phyloP scores from a whole-genome alignment of 495 filamentous ascomycete species.

The Penicillium macrosclerotiorum region DNA sequence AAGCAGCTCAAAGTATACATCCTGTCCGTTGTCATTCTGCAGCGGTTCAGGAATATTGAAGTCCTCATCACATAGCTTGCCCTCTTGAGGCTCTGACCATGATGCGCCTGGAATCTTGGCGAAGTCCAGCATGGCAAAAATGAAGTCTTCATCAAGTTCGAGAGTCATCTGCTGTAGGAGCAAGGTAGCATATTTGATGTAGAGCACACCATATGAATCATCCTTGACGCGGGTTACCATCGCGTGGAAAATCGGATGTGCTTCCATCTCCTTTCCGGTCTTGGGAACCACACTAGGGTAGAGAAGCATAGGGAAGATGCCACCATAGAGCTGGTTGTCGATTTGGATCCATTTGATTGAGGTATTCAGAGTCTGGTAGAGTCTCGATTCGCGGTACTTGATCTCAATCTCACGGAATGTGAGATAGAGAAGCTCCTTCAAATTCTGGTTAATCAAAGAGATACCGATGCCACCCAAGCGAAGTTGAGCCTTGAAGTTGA shows the following conservation, averaged over 20 bases:
- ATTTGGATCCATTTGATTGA: slow-evolving; percentile 98
- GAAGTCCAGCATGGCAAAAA: slow-evolving; percentile 93
- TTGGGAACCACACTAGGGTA: slow-evolving; percentile 99
- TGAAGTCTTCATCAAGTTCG: slow-evolving; percentile 96
- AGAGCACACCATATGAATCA: slow-evolving; percentile 94
- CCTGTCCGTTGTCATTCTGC: slow-evolving; percentile 75
- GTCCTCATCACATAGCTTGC: slow-evolving; percentile 81
- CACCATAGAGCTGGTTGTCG: slow-evolving; percentile 97
- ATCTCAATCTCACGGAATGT: slow-evolving; percentile 91
- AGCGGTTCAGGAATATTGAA: slow-evolving; percentile 91
- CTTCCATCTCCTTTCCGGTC: slow-evolving; percentile 93
- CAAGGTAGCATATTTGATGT: slow-evolving; percentile 96
- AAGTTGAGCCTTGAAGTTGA: slow-evolving; percentile 84
- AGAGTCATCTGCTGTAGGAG: slow-evolving; percentile 97
- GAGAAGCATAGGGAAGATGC: slow-evolving; percentile 94
- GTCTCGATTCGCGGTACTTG: slow-evolving; percentile 83
- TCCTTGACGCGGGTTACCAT: slow-evolving; percentile 95
- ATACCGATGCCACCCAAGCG: slow-evolving; percentile 88
- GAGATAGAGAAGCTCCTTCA: slow-evolving; percentile 89
- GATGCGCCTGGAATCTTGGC: slow-evolving; percentile 91
- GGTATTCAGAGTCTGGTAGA: slow-evolving; percentile 86
- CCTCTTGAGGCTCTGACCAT: slow-evolving; percentile 80
- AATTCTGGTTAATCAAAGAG: slow-evolving; percentile 86
- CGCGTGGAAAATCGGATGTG: slow-evolving; percentile 89
- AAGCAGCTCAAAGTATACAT: slow-evolving; percentile 95